Evolutionary conservation across 2,329 filamentous ascomycete genomes (phyloP).

Genomic region (Waltergamsia citrina): DNA sequence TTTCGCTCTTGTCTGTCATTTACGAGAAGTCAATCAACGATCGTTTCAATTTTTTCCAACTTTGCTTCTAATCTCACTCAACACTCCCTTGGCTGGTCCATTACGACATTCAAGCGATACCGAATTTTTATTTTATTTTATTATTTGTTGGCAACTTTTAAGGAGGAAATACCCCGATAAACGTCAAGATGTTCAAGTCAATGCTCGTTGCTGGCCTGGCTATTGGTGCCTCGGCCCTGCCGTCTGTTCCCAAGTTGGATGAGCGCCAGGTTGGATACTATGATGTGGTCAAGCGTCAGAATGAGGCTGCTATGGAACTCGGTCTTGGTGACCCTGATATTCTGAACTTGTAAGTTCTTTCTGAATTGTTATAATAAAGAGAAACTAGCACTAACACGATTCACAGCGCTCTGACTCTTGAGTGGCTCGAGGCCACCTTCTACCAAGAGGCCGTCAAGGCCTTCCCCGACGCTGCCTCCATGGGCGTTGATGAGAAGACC

Average conservation of each 20-base stretch:
- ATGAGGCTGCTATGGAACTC: conserved; percentile 32
- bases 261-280: conserved; percentile 34
- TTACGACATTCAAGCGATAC: no score
- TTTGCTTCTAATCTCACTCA: no score
- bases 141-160: no score
- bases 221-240: conserved; percentile 35
- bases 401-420: conserved; percentile 33
- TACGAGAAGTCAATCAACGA: no score
- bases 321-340: conserved; percentile 45
- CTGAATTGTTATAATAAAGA: not conserved
- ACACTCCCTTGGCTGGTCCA: no score
- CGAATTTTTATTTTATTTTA: no score
- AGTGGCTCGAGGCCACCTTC: conserved; percentile 52
- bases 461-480: conserved; percentile 40
- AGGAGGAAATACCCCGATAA: no score
- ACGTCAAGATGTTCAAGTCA: no score
- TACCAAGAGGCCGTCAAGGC: conserved; percentile 50
- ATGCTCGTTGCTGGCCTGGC: conserved; percentile 33
- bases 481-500: conserved; percentile 39
- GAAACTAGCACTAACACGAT: not conserved
- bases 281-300: conserved; percentile 38
- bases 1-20: no score
- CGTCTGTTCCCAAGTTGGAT: conserved; percentile 32
- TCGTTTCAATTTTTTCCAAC: no score
- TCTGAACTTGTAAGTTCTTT: conserved; percentile 43